Base-by-base conservation (phyloP, 2,329 filamentous ascomycete species). In the Penicillium olsonii region DNA sequence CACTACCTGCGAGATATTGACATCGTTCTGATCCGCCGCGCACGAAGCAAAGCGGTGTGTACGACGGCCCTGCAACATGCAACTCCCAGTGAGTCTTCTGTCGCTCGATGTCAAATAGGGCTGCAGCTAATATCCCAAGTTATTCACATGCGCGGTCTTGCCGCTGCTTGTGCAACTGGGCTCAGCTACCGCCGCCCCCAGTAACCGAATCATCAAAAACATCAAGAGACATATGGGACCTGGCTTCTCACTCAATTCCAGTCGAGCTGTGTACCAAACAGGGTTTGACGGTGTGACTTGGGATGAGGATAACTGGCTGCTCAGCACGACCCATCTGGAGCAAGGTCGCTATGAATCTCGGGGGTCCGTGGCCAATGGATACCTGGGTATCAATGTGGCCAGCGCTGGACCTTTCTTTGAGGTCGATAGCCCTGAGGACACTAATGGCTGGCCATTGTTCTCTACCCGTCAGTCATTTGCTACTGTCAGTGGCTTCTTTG, bases 391-490 rank as follows among this genome's bases (percentile, higher is more conserved):
- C 61, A 84, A 79, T 53, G 74, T 86, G 22, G 83, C 83, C 19
- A 78, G 82, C n/a, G 73, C 77, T 7, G 84, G 84, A 0, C 84
- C 83, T 0, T 83, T 86, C 62, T 85, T 85, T 62, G 83, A 85
- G 57, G 67, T 79, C 20, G 82, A 84, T 56, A 63, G 73, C 42
- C 78, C 75, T 42, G 77, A 83, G 51, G 75, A 77, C 29, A 80
- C 83, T 50, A 84, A 79, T 56, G 85, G 84, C 9, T 89, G 86
- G 86, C 86, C 86, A 12, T 72, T 88, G 2, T 86, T 82, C 66
- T 78, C 81, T 50, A 71, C 77, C 18, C 75, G 85, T 27, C 82
- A 87, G 58, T 80, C 81, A 0, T 88, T 88, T 63, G 82, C 83
- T 2, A 87, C 85, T 0, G 79, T 89, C 22, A 79, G 82, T 4